Percentiles rank a stretch among this genome's conserved stretches.
Evolutionary conservation across 257 asterid genomes (phyloP).

Genomic region (Ballota nigra): DNA sequence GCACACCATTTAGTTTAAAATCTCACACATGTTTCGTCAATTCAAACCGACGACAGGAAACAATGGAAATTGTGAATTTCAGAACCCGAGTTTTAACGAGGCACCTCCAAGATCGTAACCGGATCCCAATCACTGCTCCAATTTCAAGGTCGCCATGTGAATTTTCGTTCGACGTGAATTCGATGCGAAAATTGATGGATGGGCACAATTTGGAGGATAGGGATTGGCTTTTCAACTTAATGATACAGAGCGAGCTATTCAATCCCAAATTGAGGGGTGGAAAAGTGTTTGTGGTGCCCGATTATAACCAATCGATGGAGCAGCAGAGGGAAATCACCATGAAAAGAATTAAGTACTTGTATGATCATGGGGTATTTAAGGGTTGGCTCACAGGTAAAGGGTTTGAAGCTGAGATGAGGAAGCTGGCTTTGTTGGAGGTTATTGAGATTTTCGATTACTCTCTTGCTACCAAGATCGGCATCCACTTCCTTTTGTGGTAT

Average conservation of each 20-base stretch:
- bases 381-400: slow-evolving; percentile 85
- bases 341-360: slow-evolving; percentile 73
- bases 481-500: slow-evolving; percentile 90
- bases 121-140: slow-evolving; percentile 9
- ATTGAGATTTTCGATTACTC: slow-evolving; percentile 79
- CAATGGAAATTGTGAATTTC: slow-evolving; percentile 66
- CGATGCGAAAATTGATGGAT: slow-evolving; percentile 82
- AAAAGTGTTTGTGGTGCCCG: slow-evolving; percentile 69
- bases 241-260: slow-evolving; percentile 74
- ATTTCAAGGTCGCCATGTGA: slow-evolving; percentile 56
- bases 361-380: slow-evolving; percentile 73
- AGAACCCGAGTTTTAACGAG: slow-evolving; percentile 60
- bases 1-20: too few species aligned
- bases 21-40: too few species aligned
- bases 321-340: slow-evolving; percentile 97
- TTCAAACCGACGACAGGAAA: too few species aligned
- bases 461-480: slow-evolving; percentile 79
- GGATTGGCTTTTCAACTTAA: slow-evolving; percentile 78
- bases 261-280: slow-evolving; percentile 73
- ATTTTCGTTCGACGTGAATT: slow-evolving; percentile 49
- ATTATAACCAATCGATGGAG: slow-evolving; percentile 92
- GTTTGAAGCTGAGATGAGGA: slow-evolving; percentile 74
- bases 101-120: slow-evolving; percentile 53
- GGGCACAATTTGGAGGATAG: slow-evolving; percentile 74
- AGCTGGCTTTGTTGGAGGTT: slow-evolving; percentile 81